phyloP scores from a whole-genome alignment of 305 asterid genomes.

The Ruellia speciosa region DNA sequence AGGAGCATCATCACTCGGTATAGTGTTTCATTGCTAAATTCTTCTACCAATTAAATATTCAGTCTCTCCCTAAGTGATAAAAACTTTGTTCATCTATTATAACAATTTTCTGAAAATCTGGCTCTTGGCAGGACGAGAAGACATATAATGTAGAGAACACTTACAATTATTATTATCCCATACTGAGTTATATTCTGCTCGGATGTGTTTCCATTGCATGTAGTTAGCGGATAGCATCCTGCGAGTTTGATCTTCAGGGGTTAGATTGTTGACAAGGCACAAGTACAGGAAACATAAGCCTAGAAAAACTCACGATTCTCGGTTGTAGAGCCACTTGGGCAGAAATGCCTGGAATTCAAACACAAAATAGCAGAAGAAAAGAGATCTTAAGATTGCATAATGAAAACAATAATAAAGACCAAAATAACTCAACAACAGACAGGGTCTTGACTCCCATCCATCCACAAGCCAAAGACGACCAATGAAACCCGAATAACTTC shows the following conservation, averaged over 20 bases:
- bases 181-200: slow-evolving; percentile 66
- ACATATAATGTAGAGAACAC: slow-evolving; percentile 21
- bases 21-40: too few relatives aligned
- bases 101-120: not conserved
- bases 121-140: not conserved
- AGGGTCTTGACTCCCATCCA: too few relatives aligned
- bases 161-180: slow-evolving; percentile 64
- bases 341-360: slow-evolving; percentile 51
- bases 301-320: slow-evolving; percentile 41
- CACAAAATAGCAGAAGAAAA: slow-evolving; percentile 1
- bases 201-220: slow-evolving; percentile 44
- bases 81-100: too few relatives aligned
- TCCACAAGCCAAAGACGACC: too few relatives aligned
- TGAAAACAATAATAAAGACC: slow-evolving; percentile 1
- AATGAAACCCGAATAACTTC: slow-evolving; percentile 11
- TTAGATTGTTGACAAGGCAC: not conserved
- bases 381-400: not conserved
- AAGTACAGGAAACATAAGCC: not conserved
- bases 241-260: not conserved
- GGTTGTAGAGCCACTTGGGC: slow-evolving; percentile 68
- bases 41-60: too few relatives aligned
- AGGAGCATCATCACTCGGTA: not conserved
- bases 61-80: too few relatives aligned
- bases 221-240: slow-evolving; percentile 38
- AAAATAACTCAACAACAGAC: not conserved